Evolutionary conservation across 1,284 basidiomycete species (phyloP).

Genomic region (Afroboletus lepidellus): DNA sequence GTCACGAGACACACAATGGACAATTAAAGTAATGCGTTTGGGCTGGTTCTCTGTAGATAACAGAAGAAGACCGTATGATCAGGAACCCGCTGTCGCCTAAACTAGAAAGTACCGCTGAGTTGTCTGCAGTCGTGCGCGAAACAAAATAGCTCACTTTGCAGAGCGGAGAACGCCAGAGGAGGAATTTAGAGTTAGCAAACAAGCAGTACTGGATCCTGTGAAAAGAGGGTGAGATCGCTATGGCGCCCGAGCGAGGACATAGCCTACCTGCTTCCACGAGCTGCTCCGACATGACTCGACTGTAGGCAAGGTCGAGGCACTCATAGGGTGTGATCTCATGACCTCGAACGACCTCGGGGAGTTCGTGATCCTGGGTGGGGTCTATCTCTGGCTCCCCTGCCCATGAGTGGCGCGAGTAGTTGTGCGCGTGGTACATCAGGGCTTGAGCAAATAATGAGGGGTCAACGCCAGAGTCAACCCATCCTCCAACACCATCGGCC

Average conservation of each 20-base stretch:
- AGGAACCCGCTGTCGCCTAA: slow-evolving; percentile 85
- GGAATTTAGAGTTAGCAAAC: slow-evolving; percentile 75
- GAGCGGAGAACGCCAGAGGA: slow-evolving; percentile 73
- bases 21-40: slow-evolving; percentile 87
- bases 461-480: slow-evolving; percentile 78
- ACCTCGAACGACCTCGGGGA: slow-evolving; percentile 53
- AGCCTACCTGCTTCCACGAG: slow-evolving; percentile 69
- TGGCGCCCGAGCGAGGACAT: neutral
- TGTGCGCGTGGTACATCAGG: slow-evolving; percentile 70
- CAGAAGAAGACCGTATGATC: slow-evolving; percentile 68
- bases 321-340: slow-evolving; percentile 70
- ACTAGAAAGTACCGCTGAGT: slow-evolving; percentile 38
- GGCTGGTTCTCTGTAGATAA: slow-evolving; percentile 59
- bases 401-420: slow-evolving; percentile 69
- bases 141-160: slow-evolving; percentile 62
- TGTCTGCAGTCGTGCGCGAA: neutral
- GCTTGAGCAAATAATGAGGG: slow-evolving; percentile 74
- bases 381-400: slow-evolving; percentile 64
- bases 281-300: slow-evolving; percentile 68
- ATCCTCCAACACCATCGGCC: slow-evolving; percentile 71
- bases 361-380: slow-evolving; percentile 48
- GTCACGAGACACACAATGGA: slow-evolving; percentile 39
- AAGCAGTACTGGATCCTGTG: slow-evolving; percentile 84
- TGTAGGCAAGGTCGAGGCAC: slow-evolving; percentile 72
- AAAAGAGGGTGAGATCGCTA: neutral